These are phyloP conservation scores for Irpex sp. DNA, from an alignment of 1,284 basidiomycete species.

Conservation along the genomic window DNA sequence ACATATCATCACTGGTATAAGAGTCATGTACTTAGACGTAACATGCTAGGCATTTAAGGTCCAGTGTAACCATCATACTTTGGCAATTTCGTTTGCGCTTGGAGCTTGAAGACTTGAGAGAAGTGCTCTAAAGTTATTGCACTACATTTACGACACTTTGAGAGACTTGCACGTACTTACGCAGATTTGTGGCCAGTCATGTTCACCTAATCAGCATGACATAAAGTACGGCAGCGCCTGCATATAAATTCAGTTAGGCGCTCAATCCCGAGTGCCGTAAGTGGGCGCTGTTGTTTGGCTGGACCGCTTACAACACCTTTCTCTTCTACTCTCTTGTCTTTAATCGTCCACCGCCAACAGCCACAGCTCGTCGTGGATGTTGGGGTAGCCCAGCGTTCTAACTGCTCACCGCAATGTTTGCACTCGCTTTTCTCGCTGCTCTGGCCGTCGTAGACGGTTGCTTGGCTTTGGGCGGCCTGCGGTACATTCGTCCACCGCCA, in stretches of 20 bases:
- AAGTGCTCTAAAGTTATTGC: too few relatives aligned
- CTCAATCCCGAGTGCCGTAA: neutral
- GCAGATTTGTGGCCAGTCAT: too few relatives aligned
- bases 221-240: too few relatives aligned
- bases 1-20: too few relatives aligned
- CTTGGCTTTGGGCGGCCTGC: conserved; percentile 8
- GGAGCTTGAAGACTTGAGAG: too few relatives aligned
- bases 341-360: conserved; percentile 2
- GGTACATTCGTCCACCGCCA: conserved; percentile 6
- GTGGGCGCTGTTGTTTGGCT: neutral
- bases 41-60: too few relatives aligned
- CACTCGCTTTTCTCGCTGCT: conserved; percentile 7
- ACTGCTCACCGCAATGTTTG: conserved; percentile 4
- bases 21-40: too few relatives aligned
- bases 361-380: conserved; percentile 6
- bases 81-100: too few relatives aligned
- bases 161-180: too few relatives aligned
- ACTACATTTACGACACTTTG: too few relatives aligned
- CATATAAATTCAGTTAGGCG: neutral
- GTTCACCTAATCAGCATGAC: too few relatives aligned
- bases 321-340: neutral
- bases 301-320: neutral
- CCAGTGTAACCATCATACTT: too few relatives aligned
- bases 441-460: conserved; percentile 10
- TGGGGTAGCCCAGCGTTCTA: neutral